Conservation (phyloP, 1,284 basidiomycete species). For the Tilletia caries region DNA sequence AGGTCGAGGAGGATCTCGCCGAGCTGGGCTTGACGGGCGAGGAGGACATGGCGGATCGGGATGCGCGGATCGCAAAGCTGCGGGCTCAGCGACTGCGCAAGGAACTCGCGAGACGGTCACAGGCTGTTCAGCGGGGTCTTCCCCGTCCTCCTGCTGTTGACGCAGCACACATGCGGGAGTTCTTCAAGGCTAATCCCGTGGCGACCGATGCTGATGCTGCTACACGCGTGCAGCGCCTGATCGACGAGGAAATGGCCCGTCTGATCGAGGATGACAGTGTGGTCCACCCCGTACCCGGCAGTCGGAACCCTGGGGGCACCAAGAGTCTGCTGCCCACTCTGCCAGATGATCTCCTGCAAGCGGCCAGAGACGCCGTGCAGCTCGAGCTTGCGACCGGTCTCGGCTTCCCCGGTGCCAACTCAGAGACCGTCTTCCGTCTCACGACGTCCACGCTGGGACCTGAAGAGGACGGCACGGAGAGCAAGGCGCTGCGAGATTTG, state of each 20-base stretch:
- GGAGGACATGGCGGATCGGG: conserved; percentile 82
- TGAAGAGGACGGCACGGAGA: conserved; percentile 54
- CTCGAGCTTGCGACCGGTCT: conserved; percentile 73
- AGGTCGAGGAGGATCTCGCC: conserved; percentile 20
- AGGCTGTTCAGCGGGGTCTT: conserved; percentile 75
- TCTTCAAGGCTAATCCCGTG: conserved; percentile 39
- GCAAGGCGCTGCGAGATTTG: conserved; percentile 66
- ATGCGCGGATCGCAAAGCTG: conserved; percentile 69
- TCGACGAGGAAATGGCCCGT: conserved; percentile 74
- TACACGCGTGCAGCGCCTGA: conserved; percentile 63
- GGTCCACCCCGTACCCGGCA: conserved; percentile 79
- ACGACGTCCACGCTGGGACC: conserved; percentile 17
- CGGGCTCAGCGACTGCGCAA: conserved; percentile 69
- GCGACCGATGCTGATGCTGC: conserved; percentile 46
- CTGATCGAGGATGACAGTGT: conserved; percentile 86
- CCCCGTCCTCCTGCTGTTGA: conserved; percentile 85
- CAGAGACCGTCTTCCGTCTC: conserved; percentile 66
- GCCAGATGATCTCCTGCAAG: conserved; percentile 70
- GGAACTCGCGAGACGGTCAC: conserved; percentile 74
- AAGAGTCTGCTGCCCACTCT: conserved; percentile 72
- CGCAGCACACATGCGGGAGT: conserved; percentile 63
- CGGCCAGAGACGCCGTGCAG: conserved; percentile 72
- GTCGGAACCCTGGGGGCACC: conserved; percentile 71
- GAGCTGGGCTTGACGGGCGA: conserved; percentile 17
- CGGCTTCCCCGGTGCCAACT: conserved; percentile 78